phyloP scores from a whole-genome alignment of 805 yeast genomes.

The Saccharomycopsis schoenii region DNA sequence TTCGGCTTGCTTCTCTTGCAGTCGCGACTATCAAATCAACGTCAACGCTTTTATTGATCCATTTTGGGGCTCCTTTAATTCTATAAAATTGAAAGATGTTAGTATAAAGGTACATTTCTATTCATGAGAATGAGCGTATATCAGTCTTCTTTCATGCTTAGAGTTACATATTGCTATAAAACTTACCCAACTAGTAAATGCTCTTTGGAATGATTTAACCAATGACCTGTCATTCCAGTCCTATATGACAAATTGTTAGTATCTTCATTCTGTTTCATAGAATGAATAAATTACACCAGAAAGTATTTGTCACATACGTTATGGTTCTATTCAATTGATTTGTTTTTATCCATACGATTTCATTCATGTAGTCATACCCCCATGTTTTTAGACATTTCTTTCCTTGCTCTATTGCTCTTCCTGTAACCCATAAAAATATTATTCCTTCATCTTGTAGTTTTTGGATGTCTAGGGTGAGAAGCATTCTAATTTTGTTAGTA shows the following conservation, averaged over 20 bases:
- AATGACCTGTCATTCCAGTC: slow-evolving; percentile 94
- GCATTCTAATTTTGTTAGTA: neutral
- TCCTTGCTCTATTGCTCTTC: slow-evolving; percentile 85
- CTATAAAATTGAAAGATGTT: neutral
- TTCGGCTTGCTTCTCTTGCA: slow-evolving; percentile 81
- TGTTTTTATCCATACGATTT: slow-evolving; percentile 82
- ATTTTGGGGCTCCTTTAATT: slow-evolving; percentile 64
- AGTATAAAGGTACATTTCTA: neutral
- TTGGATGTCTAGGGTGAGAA: neutral
- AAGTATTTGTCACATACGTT: neutral
- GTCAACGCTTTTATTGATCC: slow-evolving; percentile 62
- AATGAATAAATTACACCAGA: too few species aligned
- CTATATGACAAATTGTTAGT: slow-evolving; percentile 27
- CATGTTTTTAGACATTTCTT: slow-evolving; percentile 63
- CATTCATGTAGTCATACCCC: slow-evolving; percentile 77
- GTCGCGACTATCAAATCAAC: slow-evolving; percentile 70
- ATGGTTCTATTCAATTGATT: slow-evolving; percentile 83
- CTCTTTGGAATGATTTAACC: slow-evolving; percentile 93
- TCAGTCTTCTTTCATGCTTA: neutral
- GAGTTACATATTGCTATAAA: neutral
- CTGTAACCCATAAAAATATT: slow-evolving; percentile 87
- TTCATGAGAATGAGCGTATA: neutral
- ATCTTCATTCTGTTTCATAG: too few species aligned
- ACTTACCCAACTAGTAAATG: slow-evolving; percentile 68
- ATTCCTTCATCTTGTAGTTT: slow-evolving; percentile 74